phyloP scores from a whole-genome alignment of 805 yeast species.

The Yarrowia keelungensis region DNA sequence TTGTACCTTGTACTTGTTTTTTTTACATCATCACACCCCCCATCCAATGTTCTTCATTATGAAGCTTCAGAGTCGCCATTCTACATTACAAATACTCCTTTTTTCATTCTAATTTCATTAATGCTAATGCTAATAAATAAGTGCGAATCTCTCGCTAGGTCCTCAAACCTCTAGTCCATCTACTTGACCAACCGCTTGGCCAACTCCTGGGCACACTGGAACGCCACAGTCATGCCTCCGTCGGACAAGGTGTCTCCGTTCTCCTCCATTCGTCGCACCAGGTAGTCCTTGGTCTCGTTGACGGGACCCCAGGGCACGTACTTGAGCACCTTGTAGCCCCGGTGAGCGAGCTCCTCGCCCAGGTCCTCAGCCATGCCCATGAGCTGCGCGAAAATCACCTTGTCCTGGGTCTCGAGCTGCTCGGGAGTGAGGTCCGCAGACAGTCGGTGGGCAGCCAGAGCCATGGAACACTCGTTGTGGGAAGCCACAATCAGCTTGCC shows the following conservation, averaged over 20 bases:
- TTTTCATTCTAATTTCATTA: slow-evolving; percentile 14
- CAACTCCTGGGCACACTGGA: slow-evolving; percentile 43
- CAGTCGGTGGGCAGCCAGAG: slow-evolving; percentile 68
- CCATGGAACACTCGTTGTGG: slow-evolving; percentile 82
- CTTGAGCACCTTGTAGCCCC: slow-evolving; percentile 79
- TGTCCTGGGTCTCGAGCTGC: slow-evolving; percentile 42
- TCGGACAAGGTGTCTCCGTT: slow-evolving; percentile 90
- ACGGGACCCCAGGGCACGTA: slow-evolving; percentile 99
- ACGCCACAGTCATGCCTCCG: slow-evolving; percentile 46
- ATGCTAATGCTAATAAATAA: slow-evolving; percentile 37
- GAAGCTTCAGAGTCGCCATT: no score
- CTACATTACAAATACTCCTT: no score
- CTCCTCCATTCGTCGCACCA: slow-evolving; percentile 89
- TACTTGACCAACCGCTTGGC: slow-evolving; percentile 39
- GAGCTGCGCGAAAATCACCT: slow-evolving; percentile 83
- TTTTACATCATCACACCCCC: no score
- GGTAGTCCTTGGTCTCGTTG: slow-evolving; percentile 86
- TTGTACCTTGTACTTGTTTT: no score
- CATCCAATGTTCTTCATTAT: no score
- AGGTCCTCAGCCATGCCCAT: slow-evolving; percentile 95
- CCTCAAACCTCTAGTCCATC: neutral
- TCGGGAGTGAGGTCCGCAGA: slow-evolving; percentile 43
- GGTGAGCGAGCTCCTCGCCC: slow-evolving; percentile 72
- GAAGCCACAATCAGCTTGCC: slow-evolving; percentile 80
- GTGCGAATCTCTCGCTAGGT: neutral